Percentiles rank a stretch among this genome's conserved stretches.
Evolutionary conservation across 2,329 filamentous ascomycete species (phyloP).

Genomic region (Tolypocladium cylindrosporum): DNA sequence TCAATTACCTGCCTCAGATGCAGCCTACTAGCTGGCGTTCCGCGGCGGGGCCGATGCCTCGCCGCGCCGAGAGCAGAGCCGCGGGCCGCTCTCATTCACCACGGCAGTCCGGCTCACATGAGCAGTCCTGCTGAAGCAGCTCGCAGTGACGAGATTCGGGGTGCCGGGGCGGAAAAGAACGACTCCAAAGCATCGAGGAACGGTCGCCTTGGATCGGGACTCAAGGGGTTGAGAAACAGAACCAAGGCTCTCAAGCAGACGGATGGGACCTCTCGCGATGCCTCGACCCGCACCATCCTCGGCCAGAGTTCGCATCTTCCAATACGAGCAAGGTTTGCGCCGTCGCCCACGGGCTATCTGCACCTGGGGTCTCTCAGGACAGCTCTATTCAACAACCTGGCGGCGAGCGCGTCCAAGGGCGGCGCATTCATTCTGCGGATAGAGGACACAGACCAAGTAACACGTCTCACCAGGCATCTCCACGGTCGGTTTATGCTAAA

Average conservation of each 20-base stretch:
- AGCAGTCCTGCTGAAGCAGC: background rate
- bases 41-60: background rate
- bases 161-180: background rate
- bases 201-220: background rate
- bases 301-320: constrained; percentile 43
- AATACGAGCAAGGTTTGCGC: constrained; percentile 67
- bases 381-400: constrained; percentile 87
- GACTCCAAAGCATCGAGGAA: background rate
- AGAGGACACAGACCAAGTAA: constrained; percentile 89
- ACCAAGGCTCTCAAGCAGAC: constrained; percentile 13
- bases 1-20: constrained; percentile 1
- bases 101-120: background rate
- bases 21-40: background rate
- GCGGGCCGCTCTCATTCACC: background rate
- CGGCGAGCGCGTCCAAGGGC: constrained; percentile 69
- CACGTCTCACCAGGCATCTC: constrained; percentile 8
- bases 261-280: background rate
- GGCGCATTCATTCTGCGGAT: constrained; percentile 87
- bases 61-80: background rate
- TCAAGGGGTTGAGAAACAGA: constrained; percentile 8
- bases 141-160: background rate
- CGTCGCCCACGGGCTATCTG: constrained; percentile 87
- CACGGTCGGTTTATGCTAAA: background rate
- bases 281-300: constrained; percentile 17
- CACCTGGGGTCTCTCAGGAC: constrained; percentile 88